Evolutionary conservation across 805 yeast species (phyloP).

Genomic region (Kuraishia floccosa): DNA sequence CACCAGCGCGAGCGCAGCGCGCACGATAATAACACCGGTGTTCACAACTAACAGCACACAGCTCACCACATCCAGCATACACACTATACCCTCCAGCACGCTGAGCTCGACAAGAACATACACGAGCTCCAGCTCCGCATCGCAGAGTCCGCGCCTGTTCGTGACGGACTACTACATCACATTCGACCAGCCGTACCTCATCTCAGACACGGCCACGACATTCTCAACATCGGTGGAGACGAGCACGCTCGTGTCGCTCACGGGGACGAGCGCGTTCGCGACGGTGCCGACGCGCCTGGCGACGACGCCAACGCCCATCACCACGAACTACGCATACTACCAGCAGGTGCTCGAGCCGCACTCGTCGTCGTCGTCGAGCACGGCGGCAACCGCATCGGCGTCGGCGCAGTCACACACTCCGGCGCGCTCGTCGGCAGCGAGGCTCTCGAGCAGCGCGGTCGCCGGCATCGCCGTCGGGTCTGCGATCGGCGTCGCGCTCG

Average conservation of each 20-base stretch:
- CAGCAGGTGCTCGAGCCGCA: slow-evolving; percentile 3
- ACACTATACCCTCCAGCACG: neutral
- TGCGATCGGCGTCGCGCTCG: slow-evolving; percentile 4
- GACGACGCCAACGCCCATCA: slow-evolving; percentile 11
- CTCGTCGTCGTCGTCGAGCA: slow-evolving; percentile 3
- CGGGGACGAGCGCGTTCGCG: slow-evolving; percentile 8
- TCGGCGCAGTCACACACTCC: no score
- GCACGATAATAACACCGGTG: no score
- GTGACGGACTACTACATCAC: slow-evolving; percentile 7
- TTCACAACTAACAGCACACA: neutral
- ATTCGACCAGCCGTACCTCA: slow-evolving; percentile 16
- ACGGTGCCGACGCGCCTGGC: slow-evolving; percentile 1
- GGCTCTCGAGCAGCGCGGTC: no score
- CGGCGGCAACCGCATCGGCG: slow-evolving; percentile 17
- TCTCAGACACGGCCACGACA: slow-evolving; percentile 15
- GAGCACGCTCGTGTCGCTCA: slow-evolving; percentile 10
- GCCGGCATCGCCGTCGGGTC: slow-evolving; percentile 13
- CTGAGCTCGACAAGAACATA: neutral
- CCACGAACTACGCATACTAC: slow-evolving; percentile 14
- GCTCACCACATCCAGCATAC: neutral
- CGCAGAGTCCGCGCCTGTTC: neutral
- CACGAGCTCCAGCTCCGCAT: neutral
- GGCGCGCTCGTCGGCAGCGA: no score
- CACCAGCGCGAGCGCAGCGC: no score
- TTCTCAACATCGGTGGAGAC: slow-evolving; percentile 3